Evolutionary conservation across 768 basidiomycete genomes (phyloP), one percentile per base, ranked within the genome.

Genomic region (Xanthoconium purpureum): DNA sequence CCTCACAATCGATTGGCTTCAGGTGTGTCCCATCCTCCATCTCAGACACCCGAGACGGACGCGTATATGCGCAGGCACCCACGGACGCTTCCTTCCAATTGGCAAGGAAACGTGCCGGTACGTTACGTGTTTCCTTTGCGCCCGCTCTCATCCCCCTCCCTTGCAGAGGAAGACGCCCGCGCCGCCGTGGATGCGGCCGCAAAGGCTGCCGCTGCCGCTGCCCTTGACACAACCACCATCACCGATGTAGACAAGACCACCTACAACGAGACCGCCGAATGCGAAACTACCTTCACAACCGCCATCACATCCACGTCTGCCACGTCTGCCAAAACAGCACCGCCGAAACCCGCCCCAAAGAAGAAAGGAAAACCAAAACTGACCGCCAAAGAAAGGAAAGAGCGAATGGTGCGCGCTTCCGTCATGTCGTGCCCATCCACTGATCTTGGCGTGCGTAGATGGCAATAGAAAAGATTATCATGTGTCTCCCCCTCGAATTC

Each of bases 1-100:
- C 3, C 80, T 96, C 54, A 94, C 93, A n/a, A 86, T 86, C 0
- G 94, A 97, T 68, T 97, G 93, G 93, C 84, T 83, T 1, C 88
- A 94, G 79, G 92, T 87, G 58, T 12, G 65, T 42, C 7, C 32
- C 6, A 1, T 3, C 36, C 18, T 0, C 42, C 33, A 4, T 8
- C 43, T 32, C 39, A 12, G 20, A 6, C 0, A 1, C 10, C 28
- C 45, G 11, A 13, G 38, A 28, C 42, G n/a, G 33, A 32, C 15
- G 18, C 12, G 30, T 44, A 7, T 29, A 24, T 50, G 32, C 42
- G 5, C 39, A 88, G 87, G 83, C 84, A 24, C 86, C 87, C 0
- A 78, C 78, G 6, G 78, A 82, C 45, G 77, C 74, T 15, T 88
- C 86, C 0, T 91, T 85, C 62, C 63, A 69, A 13, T 60, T 88